These are phyloP conservation scores for Leishmania aethiopica DNA, from an alignment of 208 protist species.

Conservation along the genomic window DNA sequence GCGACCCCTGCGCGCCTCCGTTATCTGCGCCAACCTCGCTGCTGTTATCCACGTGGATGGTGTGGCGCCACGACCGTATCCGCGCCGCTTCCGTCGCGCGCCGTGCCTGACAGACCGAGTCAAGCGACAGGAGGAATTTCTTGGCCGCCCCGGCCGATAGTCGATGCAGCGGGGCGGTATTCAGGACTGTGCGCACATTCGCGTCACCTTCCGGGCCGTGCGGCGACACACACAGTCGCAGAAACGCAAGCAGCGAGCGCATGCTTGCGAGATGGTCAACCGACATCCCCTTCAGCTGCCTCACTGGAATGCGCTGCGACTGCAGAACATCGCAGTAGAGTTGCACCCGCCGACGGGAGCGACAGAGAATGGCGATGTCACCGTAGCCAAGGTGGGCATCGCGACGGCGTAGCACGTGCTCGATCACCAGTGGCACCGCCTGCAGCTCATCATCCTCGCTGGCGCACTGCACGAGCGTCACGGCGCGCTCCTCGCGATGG, in stretches of 20 bases:
- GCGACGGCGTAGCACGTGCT: constrained; percentile 48
- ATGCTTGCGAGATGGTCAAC: constrained; percentile 43
- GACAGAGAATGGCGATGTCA: constrained; percentile 85
- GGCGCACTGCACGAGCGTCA: constrained; percentile 45
- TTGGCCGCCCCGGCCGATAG: constrained; percentile 33
- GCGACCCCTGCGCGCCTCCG: neutral
- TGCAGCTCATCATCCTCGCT: constrained; percentile 41
- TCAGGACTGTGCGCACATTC: constrained; percentile 62
- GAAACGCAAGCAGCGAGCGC: constrained; percentile 53
- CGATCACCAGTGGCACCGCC: constrained; percentile 48
- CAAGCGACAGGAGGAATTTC: constrained; percentile 55
- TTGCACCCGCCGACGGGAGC: constrained; percentile 55
- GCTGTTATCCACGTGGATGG: neutral
- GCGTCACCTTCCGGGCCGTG: constrained; percentile 43
- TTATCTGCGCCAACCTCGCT: neutral
- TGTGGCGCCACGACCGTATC: constrained; percentile 22
- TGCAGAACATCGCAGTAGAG: constrained; percentile 41
- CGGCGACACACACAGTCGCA: constrained; percentile 62
- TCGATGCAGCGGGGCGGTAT: constrained; percentile 37
- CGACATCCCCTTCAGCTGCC: constrained; percentile 37
- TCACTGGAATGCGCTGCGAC: constrained; percentile 53
- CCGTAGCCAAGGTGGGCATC: constrained; percentile 44
- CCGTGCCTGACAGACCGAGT: constrained; percentile 40
- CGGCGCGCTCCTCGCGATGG: constrained; percentile 35
- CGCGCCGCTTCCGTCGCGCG: constrained; percentile 17